These are phyloP conservation scores for Hymenoscyphus albidus DNA, from an alignment of 2,329 filamentous ascomycete species.

Conservation along the genomic window DNA sequence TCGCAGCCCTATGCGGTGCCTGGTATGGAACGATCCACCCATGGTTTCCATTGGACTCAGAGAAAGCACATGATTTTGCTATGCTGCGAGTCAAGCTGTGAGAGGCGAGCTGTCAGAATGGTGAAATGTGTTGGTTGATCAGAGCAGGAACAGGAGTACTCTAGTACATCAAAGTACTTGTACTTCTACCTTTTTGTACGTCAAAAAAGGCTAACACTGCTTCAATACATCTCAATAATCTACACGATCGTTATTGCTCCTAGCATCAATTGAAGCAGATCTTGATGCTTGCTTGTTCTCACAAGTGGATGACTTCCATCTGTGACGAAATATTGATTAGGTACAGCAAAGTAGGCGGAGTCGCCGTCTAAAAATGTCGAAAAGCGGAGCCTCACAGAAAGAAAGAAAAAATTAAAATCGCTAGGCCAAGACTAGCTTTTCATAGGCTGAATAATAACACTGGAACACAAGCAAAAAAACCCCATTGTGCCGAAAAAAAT, in stretches of 20 bases:
- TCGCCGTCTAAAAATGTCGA: neutral
- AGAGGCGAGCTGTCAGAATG: constrained; percentile 18
- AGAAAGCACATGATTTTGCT: constrained; percentile 24
- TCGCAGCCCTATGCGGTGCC: constrained; percentile 22
- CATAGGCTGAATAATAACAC: too few relatives aligned
- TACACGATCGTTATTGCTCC: neutral
- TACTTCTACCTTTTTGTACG: too few relatives aligned
- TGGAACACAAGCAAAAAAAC: too few relatives aligned
- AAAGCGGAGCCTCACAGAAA: neutral
- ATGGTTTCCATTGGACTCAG: neutral
- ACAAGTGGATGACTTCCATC: neutral
- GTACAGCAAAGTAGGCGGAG: neutral
- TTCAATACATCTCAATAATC: too few relatives aligned
- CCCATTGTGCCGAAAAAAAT: too few relatives aligned
- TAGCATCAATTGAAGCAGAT: neutral
- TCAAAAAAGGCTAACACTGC: too few relatives aligned
- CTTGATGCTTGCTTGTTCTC: neutral
- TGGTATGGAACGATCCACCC: constrained; percentile 8
- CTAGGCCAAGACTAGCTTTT: neutral
- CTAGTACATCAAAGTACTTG: too few relatives aligned
- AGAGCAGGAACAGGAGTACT: neutral
- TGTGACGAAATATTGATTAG: neutral
- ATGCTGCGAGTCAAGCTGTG: constrained; percentile 22
- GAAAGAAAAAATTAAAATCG: neutral
- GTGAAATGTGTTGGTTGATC: constrained; percentile 5